Base-by-base conservation (phyloP, 371 early-diverging fungal genomes). In the Nosema bombycis region DNA sequence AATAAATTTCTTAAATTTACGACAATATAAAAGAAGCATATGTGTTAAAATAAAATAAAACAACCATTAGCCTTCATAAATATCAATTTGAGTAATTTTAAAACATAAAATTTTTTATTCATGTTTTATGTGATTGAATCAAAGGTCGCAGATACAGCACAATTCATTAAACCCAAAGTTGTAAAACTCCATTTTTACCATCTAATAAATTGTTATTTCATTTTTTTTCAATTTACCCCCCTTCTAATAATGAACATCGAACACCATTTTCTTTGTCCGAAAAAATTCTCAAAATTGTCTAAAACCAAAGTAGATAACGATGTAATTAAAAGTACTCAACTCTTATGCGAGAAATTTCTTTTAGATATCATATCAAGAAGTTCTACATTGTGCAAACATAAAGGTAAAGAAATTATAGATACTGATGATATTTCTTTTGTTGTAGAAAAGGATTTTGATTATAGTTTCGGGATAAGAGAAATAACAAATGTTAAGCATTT, bases 381-480 rank as follows among this genome's bases (percentile, higher is more conserved):
- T 29, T 73, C 81, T 23, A 55, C 84, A 0, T 15, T 86, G 23
- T 62, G 85, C 24, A 81, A 78, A 67, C 85, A 85, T 77, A 81
- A 78, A 58, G 82, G 73, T 14, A 77, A 67, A 21, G 56, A 75
- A 29, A 37, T 75, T 14, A 73, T 86, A 10, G 75, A 78, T 55
- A 64, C 26, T 6, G 66, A 70, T 6, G 87, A 86, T 33, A 75
- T 86, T 34, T 67, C 74, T n/a, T 78, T 82, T 80, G 74, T 84
- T 12, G 71, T 84, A 18, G 87, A 86, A 78, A 85, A 82, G 65
- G 85, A 86, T 61, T 86, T 85, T 80, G 87, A 85, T 69, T 81
- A 80, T 62, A 73, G 79, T 21, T 84, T 86, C 80, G 82, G 81
- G 18, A 30, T 38, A 24, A 56, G 78, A 55, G 70, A 38, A 28